Conservation (phyloP, 495 filamentous ascomycete species). For the Penicillium canariense region DNA sequence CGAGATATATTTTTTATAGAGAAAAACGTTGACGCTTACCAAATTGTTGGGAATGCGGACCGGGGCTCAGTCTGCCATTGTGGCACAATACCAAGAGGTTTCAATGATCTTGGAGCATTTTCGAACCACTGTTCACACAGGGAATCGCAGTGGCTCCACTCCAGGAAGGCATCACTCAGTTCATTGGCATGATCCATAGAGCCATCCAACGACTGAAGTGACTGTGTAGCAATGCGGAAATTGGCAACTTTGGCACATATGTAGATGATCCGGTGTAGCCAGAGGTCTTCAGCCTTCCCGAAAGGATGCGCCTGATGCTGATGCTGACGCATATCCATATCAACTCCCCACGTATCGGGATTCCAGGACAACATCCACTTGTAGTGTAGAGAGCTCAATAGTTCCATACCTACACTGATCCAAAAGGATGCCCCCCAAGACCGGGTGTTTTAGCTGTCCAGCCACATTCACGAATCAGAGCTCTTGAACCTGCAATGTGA, state of each 20-base stretch:
- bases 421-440: constrained; percentile 92
- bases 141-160: constrained; percentile 73
- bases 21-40: constrained; percentile 51
- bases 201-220: constrained; percentile 56
- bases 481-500: constrained; percentile 82
- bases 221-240: constrained; percentile 67
- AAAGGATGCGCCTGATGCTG: constrained; percentile 49
- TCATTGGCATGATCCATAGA: constrained; percentile 49
- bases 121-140: constrained; percentile 81
- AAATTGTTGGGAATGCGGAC: constrained; percentile 84
- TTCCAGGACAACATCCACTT: constrained; percentile 90
- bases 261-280: constrained; percentile 88
- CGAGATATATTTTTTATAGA: too few species aligned
- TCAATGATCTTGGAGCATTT: constrained; percentile 78
- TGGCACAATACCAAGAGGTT: constrained; percentile 73
- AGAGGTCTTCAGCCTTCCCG: constrained; percentile 71
- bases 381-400: constrained; percentile 81
- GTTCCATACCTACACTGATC: constrained; percentile 87
- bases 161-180: constrained; percentile 60
- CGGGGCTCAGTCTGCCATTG: constrained; percentile 64
- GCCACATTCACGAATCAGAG: constrained; percentile 84
- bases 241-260: constrained; percentile 86
- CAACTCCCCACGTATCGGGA: constrained; percentile 86
- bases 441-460: constrained; percentile 82
- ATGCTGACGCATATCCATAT: constrained; percentile 70